Evolutionary conservation across 2,329 filamentous ascomycete genomes (phyloP).

Genomic region (Talaromyces rugulosus): DNA sequence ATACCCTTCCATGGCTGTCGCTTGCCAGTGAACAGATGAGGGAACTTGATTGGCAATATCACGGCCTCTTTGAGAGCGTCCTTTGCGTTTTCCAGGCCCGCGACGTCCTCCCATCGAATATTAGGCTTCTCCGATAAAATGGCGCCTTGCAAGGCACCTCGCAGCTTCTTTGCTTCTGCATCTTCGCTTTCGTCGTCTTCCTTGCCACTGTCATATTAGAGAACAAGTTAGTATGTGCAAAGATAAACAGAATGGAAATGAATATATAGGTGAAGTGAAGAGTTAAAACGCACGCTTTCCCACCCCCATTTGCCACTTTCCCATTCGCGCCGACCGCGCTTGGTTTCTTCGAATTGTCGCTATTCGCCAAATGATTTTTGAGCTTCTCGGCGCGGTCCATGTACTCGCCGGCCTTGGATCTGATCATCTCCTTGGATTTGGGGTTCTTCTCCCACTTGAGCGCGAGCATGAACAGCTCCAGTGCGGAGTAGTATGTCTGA

Average conservation of each 20-base stretch:
- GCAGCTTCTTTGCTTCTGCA: conserved; percentile 90
- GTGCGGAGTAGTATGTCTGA: conserved; percentile 88
- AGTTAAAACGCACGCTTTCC: conserved; percentile 48
- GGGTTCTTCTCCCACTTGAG: conserved; percentile 99
- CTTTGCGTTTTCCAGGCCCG: conserved; percentile 88
- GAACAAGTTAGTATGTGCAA: not conserved
- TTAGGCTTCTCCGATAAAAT: conserved; percentile 95
- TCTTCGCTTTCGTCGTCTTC: conserved; percentile 68
- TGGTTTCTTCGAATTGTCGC: conserved; percentile 49
- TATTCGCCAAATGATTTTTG: conserved; percentile 78
- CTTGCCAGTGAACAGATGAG: conserved; percentile 92
- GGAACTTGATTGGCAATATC: conserved; percentile 96
- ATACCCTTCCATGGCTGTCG: conserved; percentile 98
- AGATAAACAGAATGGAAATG: not conserved
- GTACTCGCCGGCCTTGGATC: conserved; percentile 90
- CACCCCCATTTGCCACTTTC: conserved; percentile 46
- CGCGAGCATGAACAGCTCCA: conserved; percentile 97
- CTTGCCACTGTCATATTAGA: conserved; percentile 26
- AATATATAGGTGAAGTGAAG: conserved; percentile 2
- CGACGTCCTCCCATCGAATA: conserved; percentile 96
- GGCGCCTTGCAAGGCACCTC: conserved; percentile 83
- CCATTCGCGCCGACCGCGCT: conserved; percentile 51
- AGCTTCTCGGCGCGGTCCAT: conserved; percentile 99
- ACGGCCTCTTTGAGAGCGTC: conserved; percentile 97
- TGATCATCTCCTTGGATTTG: conserved; percentile 95